phyloP scores from a whole-genome alignment of 2,329 filamentous ascomycete species.

The Nannizziopsis barbatae region DNA sequence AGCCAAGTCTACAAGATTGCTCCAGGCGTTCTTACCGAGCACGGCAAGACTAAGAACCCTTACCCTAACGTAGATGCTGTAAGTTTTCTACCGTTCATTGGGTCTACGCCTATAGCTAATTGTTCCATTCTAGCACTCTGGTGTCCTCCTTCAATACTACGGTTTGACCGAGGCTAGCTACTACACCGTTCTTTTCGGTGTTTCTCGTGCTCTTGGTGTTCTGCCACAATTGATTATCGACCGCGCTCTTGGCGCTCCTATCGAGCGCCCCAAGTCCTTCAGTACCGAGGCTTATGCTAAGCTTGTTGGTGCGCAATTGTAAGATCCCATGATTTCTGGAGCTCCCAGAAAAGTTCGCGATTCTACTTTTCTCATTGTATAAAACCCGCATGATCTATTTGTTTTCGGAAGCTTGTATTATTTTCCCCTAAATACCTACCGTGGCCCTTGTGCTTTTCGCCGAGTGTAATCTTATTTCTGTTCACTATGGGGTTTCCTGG shows the following conservation, averaged over 20 bases:
- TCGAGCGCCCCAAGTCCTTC: slow-evolving; percentile 98
- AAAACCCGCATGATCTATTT: slow-evolving; percentile 2
- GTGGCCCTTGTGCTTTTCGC: slow-evolving; percentile 1
- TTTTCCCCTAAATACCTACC: slow-evolving; percentile 1
- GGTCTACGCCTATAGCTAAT: slow-evolving; percentile 15
- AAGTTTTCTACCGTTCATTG: slow-evolving; percentile 1
- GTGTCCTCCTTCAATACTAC: slow-evolving; percentile 99
- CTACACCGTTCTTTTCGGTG: slow-evolving; percentile 99
- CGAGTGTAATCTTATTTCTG: slow-evolving; percentile 2
- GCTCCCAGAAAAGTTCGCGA: neutral
- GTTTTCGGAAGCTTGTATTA: neutral
- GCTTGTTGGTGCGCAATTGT: slow-evolving; percentile 81
- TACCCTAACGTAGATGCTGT: slow-evolving; percentile 91
- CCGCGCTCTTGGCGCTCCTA: slow-evolving; percentile 89
- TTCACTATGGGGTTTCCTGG: slow-evolving; percentile 4
- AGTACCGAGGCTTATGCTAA: slow-evolving; percentile 94
- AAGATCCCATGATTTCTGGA: slow-evolving; percentile 32
- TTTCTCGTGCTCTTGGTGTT: slow-evolving; percentile 94
- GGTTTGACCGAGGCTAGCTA: slow-evolving; percentile 97
- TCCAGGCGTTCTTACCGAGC: slow-evolving; percentile 92
- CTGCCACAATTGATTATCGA: slow-evolving; percentile 99
- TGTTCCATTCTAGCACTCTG: slow-evolving; percentile 55
- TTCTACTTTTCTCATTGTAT: neutral
- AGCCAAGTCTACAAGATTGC: slow-evolving; percentile 99
- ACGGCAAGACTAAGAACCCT: slow-evolving; percentile 98